A percentile compares a stretch with the other conserved stretches of the same genome.
phyloP scores from a whole-genome alignment of 2,329 filamentous ascomycete species.

The Pyricularia sp. region DNA sequence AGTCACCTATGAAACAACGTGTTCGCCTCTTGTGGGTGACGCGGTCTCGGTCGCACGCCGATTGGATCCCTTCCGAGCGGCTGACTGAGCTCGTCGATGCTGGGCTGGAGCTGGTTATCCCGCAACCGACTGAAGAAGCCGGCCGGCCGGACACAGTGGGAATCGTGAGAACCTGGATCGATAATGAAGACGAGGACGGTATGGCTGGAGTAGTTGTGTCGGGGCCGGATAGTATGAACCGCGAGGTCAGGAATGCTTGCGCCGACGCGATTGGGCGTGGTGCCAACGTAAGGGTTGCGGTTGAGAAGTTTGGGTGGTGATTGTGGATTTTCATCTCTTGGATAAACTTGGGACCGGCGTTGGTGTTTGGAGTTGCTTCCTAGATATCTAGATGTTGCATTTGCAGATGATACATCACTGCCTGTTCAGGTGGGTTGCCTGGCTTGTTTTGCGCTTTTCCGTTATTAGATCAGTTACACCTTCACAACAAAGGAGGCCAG shows the following conservation, averaged over 20 bases:
- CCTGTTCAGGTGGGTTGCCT: too few relatives aligned
- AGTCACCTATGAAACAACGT: conserved; percentile 14
- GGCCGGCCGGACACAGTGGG: conserved; percentile 42
- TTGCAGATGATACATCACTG: too few relatives aligned
- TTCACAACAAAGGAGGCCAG: too few relatives aligned
- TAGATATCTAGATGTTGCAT: too few relatives aligned
- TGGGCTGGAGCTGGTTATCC: conserved; percentile 43
- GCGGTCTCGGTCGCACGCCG: conserved; percentile 39
- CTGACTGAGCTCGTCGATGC: conserved; percentile 36
- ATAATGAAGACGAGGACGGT: conserved; percentile 9
- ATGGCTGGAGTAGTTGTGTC: conserved; percentile 46
- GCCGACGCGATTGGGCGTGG: conserved; percentile 38
- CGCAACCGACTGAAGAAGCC: conserved; percentile 41
- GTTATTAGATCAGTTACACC: too few relatives aligned
- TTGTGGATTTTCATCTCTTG: background rate
- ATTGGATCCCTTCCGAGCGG: conserved; percentile 42
- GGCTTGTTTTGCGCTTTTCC: too few relatives aligned
- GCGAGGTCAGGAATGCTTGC: conserved; percentile 49
- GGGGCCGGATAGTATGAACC: conserved; percentile 53
- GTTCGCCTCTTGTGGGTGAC: conserved; percentile 52
- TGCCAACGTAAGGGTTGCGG: conserved; percentile 37
- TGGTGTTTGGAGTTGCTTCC: background rate
- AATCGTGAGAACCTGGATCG: conserved; percentile 29
- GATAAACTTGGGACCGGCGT: background rate
- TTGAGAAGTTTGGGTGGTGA: conserved; percentile 63